Evolutionary conservation across 148 eudicot genomes (phyloP).

Genomic region (Agrostemma githago): DNA sequence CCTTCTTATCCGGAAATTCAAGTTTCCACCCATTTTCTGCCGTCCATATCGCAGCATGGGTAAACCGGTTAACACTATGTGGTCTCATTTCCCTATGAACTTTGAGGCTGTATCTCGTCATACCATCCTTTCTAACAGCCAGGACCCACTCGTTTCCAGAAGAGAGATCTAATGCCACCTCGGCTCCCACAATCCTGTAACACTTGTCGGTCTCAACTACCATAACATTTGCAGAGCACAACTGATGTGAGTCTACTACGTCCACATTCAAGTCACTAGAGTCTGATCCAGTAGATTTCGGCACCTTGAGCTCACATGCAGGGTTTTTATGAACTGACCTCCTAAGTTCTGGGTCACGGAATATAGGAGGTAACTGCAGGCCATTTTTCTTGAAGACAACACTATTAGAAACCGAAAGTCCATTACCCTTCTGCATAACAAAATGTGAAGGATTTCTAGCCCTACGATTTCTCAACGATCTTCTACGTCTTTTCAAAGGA

Average conservation of each 20-base stretch:
- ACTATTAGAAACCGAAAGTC: conserved; percentile 26
- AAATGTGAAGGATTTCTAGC: conserved; percentile 41
- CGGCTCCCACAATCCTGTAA: conserved; percentile 60
- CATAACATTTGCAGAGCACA: conserved; percentile 57
- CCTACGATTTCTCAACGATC: conserved; percentile 60
- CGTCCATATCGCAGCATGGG: conserved; percentile 60
- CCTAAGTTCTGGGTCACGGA: conserved; percentile 26
- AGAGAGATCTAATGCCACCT: conserved; percentile 46
- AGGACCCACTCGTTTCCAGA: conserved; percentile 58
- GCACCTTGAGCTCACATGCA: conserved; percentile 21
- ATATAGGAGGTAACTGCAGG: conserved; percentile 16
- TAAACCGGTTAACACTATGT: conserved; percentile 45
- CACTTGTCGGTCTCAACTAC: conserved; percentile 70
- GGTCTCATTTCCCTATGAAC: conserved; percentile 60
- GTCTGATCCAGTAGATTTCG: conserved; percentile 29
- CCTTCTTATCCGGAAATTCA: conserved; percentile 68
- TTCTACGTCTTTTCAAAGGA: conserved; percentile 53
- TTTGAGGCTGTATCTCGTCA: conserved; percentile 31
- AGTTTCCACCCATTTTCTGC: conserved; percentile 67
- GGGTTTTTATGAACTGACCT: conserved; percentile 33
- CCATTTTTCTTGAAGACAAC: conserved; percentile 25
- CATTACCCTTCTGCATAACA: conserved; percentile 36
- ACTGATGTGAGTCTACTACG: conserved; percentile 31
- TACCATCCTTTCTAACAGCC: conserved; percentile 53
- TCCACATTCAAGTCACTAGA: conserved; percentile 34